A percentile compares a stretch with the other conserved stretches of the same genome.
Conservation (phyloP, 441 rosid genomes). For the Gossypium laxum region DNA sequence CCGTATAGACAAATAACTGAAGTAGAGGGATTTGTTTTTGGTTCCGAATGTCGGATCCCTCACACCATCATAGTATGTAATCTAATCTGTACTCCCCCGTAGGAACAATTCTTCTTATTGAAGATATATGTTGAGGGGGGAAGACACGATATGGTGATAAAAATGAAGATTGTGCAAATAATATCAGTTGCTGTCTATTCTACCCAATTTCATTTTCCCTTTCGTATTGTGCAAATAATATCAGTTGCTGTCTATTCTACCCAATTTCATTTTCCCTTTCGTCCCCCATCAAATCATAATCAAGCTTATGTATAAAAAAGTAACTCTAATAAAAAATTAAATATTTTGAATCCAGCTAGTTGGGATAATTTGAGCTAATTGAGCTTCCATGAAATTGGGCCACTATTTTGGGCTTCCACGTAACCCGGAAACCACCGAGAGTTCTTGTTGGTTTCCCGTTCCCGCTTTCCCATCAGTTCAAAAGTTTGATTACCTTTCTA, state of each 20-base stretch:
- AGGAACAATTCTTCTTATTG: background rate
- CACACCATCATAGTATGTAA: background rate
- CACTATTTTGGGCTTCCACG: background rate
- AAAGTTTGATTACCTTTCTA: background rate
- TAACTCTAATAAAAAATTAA: background rate
- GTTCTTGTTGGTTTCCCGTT: background rate
- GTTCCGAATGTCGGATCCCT: background rate
- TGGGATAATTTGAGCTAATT: background rate
- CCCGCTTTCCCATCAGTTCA: background rate
- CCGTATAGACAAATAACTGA: background rate
- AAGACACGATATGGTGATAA: background rate
- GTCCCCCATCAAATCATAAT: background rate
- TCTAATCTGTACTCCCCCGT: background rate
- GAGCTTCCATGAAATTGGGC: background rate
- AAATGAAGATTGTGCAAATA: background rate
- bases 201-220: background rate
- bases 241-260: no score
- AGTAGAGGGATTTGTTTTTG: conserved; percentile 3
- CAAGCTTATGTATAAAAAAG: background rate
- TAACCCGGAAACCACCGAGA: background rate
- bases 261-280: background rate
- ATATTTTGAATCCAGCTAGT: background rate
- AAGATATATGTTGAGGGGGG: background rate
- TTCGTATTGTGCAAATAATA: no score
- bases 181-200: background rate